A percentile compares a stretch with the other conserved stretches of the same genome.
Evolutionary conservation across 306 rosid species (phyloP).

Genomic region (Cucurbita argyrosperma): DNA sequence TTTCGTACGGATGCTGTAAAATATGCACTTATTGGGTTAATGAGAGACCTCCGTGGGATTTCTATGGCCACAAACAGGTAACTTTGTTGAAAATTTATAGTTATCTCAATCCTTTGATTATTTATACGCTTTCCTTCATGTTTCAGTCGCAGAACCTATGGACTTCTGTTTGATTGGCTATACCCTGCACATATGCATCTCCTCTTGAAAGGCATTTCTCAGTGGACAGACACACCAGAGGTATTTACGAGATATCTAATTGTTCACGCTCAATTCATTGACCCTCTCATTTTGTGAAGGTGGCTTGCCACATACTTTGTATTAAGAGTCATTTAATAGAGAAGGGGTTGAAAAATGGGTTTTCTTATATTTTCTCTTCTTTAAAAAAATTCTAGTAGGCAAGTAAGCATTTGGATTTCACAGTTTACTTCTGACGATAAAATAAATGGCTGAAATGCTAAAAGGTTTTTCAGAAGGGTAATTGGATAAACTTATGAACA

Average conservation of each 20-base stretch:
- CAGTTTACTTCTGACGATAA: too few relatives aligned
- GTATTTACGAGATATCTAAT: conserved; percentile 23
- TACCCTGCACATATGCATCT: conserved; percentile 88
- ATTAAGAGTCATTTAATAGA: background rate
- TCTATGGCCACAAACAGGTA: conserved; percentile 96
- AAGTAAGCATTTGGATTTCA: too few relatives aligned
- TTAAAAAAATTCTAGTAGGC: too few relatives aligned
- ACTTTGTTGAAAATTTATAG: conserved; percentile 1
- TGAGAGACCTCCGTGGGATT: conserved; percentile 98
- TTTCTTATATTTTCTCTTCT: too few relatives aligned
- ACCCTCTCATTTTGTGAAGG: background rate
- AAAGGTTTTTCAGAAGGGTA: too few relatives aligned
- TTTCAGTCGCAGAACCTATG: conserved; percentile 83
- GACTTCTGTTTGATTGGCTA: conserved; percentile 94
- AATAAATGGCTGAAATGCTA: too few relatives aligned
- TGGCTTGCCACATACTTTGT: background rate
- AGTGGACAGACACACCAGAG: conserved; percentile 96
- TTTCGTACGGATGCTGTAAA: conserved; percentile 84
- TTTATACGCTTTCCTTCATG: conserved; percentile 12
- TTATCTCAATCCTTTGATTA: conserved; percentile 5
- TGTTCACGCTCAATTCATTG: background rate
- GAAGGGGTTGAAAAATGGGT: background rate
- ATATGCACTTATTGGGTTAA: conserved; percentile 71
- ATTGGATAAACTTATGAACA: too few relatives aligned
- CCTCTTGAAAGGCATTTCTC: conserved; percentile 78